A percentile compares a stretch with the other conserved stretches of the same genome.
These are phyloP conservation scores for Stentor roeselii DNA, from an alignment of 73 alveolate species.

Conservation along the genomic window DNA sequence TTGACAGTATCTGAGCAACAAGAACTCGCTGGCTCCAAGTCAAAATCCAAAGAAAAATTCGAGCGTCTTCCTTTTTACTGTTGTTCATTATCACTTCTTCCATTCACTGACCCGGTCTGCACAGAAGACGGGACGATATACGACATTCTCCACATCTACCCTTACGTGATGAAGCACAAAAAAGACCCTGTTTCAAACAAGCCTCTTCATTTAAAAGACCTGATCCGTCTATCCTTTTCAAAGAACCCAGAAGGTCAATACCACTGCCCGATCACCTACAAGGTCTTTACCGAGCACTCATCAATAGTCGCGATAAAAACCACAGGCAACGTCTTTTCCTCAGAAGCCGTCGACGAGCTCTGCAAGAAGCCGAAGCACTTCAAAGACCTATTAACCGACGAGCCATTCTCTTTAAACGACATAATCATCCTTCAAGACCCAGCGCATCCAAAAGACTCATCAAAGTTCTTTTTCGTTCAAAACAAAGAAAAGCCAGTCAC, in stretches of 20 bases:
- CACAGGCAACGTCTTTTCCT: slow-evolving; percentile 95
- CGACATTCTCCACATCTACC: slow-evolving; percentile 79
- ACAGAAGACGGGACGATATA: slow-evolving; percentile 88
- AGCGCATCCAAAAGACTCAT: slow-evolving; percentile 48
- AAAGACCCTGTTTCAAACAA: slow-evolving; percentile 90
- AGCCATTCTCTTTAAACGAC: slow-evolving; percentile 75
- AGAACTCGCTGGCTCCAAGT: too few relatives aligned
- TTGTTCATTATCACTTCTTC: slow-evolving; percentile 71
- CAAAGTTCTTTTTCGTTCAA: slow-evolving; percentile 39
- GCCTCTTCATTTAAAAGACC: slow-evolving; percentile 70
- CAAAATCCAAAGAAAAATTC: too few relatives aligned
- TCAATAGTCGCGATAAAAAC: slow-evolving; percentile 88
- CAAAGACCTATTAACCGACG: slow-evolving; percentile 82
- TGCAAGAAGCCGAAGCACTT: slow-evolving; percentile 78
- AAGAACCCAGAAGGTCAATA: slow-evolving; percentile 89
- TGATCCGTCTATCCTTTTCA: slow-evolving; percentile 77
- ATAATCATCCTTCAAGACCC: slow-evolving; percentile 75
- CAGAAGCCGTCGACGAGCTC: slow-evolving; percentile 82
- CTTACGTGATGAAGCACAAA: slow-evolving; percentile 78
- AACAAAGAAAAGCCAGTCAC: slow-evolving; percentile 30
- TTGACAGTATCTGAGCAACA: slow-evolving; percentile 68
- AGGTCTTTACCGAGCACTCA: slow-evolving; percentile 75
- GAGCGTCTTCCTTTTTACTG: slow-evolving; percentile 71
- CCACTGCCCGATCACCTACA: slow-evolving; percentile 96
- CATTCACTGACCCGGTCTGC: slow-evolving; percentile 83